phyloP scores from a whole-genome alignment of 1,139 yeast species.

The Yamadazyma kanchanaburiensis region DNA sequence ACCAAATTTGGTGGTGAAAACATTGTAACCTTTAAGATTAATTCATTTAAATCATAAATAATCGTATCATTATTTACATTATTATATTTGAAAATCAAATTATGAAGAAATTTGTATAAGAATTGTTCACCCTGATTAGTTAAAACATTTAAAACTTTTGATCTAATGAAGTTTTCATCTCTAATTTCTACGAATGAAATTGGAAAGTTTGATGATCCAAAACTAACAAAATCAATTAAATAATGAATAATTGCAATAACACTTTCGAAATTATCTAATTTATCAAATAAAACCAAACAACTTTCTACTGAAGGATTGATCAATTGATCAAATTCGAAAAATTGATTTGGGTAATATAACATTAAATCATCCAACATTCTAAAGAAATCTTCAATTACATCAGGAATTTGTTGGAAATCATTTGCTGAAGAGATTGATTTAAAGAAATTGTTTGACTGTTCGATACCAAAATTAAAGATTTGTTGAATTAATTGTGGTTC shows the following conservation, averaged over 20 bases:
- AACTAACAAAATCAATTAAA: constrained; percentile 72
- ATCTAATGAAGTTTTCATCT: constrained; percentile 41
- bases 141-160: constrained; percentile 47
- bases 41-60: constrained; percentile 72
- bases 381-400: constrained; percentile 84
- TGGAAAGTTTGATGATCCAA: constrained; percentile 84
- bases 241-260: constrained; percentile 69
- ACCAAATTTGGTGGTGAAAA: constrained; percentile 44
- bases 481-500: constrained; percentile 31
- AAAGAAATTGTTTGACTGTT: constrained; percentile 44
- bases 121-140: constrained; percentile 59
- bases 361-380: constrained; percentile 77
- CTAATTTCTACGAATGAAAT: constrained; percentile 58
- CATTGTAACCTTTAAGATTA: constrained; percentile 63
- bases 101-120: constrained; percentile 53
- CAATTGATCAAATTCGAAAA: constrained; percentile 51
- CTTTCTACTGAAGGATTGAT: constrained; percentile 59
- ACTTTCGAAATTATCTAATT: constrained; percentile 68
- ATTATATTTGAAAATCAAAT: constrained; percentile 71
- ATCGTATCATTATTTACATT: constrained; percentile 43
- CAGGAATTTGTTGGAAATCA: constrained; percentile 51
- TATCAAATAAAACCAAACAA: constrained; percentile 51
- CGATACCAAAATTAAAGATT: constrained; percentile 47
- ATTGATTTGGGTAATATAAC: constrained; percentile 71
- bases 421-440: constrained; percentile 23